phyloP scores from a whole-genome alignment of 2,329 filamentous ascomycete species.

The Sphaerostilbella broomeana region DNA sequence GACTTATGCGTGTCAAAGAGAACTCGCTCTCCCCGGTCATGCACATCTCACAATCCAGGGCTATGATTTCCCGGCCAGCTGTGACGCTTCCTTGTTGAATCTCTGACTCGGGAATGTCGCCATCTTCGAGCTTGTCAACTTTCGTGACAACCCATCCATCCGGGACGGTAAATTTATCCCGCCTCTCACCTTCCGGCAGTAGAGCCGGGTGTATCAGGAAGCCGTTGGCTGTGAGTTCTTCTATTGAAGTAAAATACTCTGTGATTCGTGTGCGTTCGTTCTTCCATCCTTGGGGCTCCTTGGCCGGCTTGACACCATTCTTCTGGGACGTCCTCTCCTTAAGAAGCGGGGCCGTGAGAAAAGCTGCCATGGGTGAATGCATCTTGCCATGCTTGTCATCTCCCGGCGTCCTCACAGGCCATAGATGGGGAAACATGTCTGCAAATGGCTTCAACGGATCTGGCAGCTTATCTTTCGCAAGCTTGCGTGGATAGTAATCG shows the following conservation, averaged over 20 bases:
- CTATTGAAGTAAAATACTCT: slow-evolving; percentile 63
- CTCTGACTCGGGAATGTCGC: slow-evolving; percentile 58
- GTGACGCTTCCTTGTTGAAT: slow-evolving; percentile 78
- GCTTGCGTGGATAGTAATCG: slow-evolving; percentile 51
- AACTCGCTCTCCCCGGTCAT: slow-evolving; percentile 73
- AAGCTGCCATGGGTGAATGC: slow-evolving; percentile 79
- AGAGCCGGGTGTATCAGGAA: slow-evolving; percentile 78
- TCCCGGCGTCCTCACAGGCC: slow-evolving; percentile 82
- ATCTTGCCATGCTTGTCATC: slow-evolving; percentile 75
- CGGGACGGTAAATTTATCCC: slow-evolving; percentile 46
- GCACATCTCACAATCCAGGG: slow-evolving; percentile 97
- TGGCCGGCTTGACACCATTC: slow-evolving; percentile 52
- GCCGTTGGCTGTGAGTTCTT: slow-evolving; percentile 75
- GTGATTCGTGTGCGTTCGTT: slow-evolving; percentile 77
- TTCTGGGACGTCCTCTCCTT: slow-evolving; percentile 57
- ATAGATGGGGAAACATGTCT: slow-evolving; percentile 79
- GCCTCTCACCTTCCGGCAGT: slow-evolving; percentile 52
- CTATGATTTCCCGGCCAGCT: slow-evolving; percentile 69
- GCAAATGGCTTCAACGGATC: slow-evolving; percentile 59
- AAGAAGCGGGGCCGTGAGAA: slow-evolving; percentile 68
- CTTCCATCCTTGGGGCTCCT: slow-evolving; percentile 59
- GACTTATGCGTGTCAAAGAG: slow-evolving; percentile 80
- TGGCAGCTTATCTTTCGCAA: slow-evolving; percentile 47
- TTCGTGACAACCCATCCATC: slow-evolving; percentile 79
- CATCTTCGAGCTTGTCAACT: slow-evolving; percentile 61